A percentile compares a stretch with the other conserved stretches of the same genome.
Evolutionary conservation across 192 early-diverging fungal species (phyloP).

Genomic region (Chytriomyces sp.): DNA sequence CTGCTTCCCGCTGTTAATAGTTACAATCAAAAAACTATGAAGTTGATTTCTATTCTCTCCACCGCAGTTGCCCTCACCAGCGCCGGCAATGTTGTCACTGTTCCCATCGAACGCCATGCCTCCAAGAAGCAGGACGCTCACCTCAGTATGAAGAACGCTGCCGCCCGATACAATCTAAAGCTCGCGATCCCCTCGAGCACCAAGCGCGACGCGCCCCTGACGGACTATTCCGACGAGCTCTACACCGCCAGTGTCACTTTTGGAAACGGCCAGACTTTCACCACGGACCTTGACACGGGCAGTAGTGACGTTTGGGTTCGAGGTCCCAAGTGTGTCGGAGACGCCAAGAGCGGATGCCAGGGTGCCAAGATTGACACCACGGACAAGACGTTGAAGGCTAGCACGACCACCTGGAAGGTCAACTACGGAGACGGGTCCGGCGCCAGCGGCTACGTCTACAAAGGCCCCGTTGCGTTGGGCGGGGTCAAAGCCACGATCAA

Average conservation of each 20-base stretch:
- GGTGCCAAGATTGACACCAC: background rate
- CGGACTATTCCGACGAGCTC: slow-evolving; percentile 17
- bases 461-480: slow-evolving; percentile 23
- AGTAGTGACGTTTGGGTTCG: slow-evolving; percentile 39
- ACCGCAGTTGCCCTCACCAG: too few species aligned
- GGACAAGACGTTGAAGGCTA: slow-evolving; percentile 5
- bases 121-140: too few species aligned
- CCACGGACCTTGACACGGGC: slow-evolving; percentile 41
- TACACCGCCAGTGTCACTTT: slow-evolving; percentile 16
- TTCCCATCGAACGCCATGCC: too few species aligned
- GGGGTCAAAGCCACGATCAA: too few species aligned
- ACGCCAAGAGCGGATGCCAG: slow-evolving; percentile 1
- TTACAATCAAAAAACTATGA: too few species aligned
- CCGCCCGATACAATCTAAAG: too few species aligned
- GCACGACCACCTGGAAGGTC: slow-evolving; percentile 15
- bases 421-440: slow-evolving; percentile 30
- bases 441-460: slow-evolving; percentile 25
- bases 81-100: too few species aligned
- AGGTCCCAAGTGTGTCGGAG: slow-evolving; percentile 29
- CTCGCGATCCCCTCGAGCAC: too few species aligned
- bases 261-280: slow-evolving; percentile 18
- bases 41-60: too few species aligned
- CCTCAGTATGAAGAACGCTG: too few species aligned
- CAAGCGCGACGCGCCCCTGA: slow-evolving; percentile 19
- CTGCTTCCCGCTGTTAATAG: too few species aligned